phyloP scores from a whole-genome alignment of 1,139 yeast genomes.

The Suhomyces coccinellae region DNA sequence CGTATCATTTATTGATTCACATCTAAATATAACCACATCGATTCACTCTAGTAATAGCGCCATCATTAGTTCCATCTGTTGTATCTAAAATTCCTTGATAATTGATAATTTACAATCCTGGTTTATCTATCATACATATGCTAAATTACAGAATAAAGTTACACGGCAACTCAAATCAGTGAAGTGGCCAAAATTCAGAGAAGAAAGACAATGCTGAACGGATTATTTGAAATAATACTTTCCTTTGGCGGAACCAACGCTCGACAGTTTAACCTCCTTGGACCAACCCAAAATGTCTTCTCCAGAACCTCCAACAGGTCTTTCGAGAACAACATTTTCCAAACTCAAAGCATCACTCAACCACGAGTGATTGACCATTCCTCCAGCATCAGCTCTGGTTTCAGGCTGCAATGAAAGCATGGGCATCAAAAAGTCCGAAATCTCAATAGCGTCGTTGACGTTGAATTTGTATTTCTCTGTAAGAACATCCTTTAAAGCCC shows the following conservation, averaged over 20 bases:
- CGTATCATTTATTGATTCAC: no score
- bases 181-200: neutral
- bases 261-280: constrained; percentile 24
- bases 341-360: constrained; percentile 31
- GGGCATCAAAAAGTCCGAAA: constrained; percentile 59
- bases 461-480: constrained; percentile 45
- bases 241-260: constrained; percentile 4
- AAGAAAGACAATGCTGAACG: neutral
- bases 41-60: no score
- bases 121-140: constrained; percentile 5
- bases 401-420: constrained; percentile 74
- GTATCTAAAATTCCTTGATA: neutral
- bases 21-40: no score
- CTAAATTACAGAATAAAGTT: constrained; percentile 8
- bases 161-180: neutral
- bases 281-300: constrained; percentile 81
- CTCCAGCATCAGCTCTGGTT: constrained; percentile 53
- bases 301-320: constrained; percentile 61
- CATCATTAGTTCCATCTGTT: no score
- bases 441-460: constrained; percentile 31
- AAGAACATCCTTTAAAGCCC: constrained; percentile 50
- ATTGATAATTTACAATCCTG: constrained; percentile 1
- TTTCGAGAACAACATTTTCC: constrained; percentile 28
- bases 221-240: constrained; percentile 10
- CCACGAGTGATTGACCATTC: constrained; percentile 46